These are phyloP conservation scores for Malassezia restricta DNA, from an alignment of 1,284 basidiomycete genomes.

Conservation along the genomic window DNA sequence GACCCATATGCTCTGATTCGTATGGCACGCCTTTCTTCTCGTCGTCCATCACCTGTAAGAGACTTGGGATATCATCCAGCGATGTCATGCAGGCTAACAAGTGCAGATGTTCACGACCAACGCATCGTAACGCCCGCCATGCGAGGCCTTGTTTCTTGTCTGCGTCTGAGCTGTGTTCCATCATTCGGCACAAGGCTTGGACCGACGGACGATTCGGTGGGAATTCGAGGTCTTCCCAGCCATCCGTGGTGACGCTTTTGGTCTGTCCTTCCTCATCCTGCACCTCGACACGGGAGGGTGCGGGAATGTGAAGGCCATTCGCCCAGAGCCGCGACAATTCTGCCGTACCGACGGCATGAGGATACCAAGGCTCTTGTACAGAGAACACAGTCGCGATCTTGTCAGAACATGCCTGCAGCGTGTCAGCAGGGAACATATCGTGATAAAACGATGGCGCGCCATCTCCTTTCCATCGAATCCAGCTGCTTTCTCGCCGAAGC, in stretches of 20 bases:
- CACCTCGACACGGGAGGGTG: conserved; percentile 17
- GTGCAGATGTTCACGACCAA: conserved; percentile 20
- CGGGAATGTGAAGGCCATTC: conserved; percentile 29
- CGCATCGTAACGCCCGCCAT: conserved; percentile 32
- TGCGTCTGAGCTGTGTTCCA: conserved; percentile 27
- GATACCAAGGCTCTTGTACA: conserved; percentile 10
- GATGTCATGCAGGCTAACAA: conserved; percentile 21
- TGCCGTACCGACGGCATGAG: conserved; percentile 32
- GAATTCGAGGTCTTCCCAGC: conserved; percentile 37
- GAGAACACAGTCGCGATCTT: conserved; percentile 27
- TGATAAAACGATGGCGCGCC: conserved; percentile 36
- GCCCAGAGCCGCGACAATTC: conserved; percentile 39
- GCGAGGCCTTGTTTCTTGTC: conserved; percentile 31
- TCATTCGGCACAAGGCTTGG: conserved; percentile 22
- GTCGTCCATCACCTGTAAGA: conserved; percentile 21
- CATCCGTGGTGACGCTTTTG: conserved; percentile 28
- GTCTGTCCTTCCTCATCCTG: conserved; percentile 31
- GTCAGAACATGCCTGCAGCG: conserved; percentile 19
- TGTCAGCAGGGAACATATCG: conserved; percentile 20
- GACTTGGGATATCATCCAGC: conserved; percentile 22
- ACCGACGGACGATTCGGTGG: conserved; percentile 24
- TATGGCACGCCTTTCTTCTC: conserved; percentile 5
- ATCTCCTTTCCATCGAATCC: conserved; percentile 40
- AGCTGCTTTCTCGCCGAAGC: conserved; percentile 28
- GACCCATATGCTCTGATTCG: conserved; percentile 1